Base-by-base conservation (phyloP, 2,329 filamentous ascomycete species). In the Fusarium falciforme region DNA sequence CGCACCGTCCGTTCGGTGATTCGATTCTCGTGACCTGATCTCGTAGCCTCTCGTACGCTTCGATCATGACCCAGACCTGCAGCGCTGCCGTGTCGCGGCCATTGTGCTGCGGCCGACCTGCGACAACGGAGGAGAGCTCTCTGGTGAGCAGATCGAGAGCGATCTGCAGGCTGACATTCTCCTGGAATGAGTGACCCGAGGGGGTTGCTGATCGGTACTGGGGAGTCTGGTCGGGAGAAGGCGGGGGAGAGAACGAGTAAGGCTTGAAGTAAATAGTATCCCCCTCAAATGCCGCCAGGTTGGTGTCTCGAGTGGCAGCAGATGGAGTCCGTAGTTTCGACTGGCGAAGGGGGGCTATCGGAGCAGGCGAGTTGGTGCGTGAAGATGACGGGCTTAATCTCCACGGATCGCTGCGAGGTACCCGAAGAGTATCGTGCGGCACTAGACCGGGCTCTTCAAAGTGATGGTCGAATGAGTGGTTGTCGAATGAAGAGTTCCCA, bases 1-100 rank as follows among this genome's bases (percentile, higher is more conserved):
- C 61, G 35, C 73, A 68, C 69, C 85, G 81, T 16, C 84, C 70
- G 2, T 83, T 78, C 1, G 72, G 72, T 35, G 79, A 70, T 65
- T 82, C 80, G 76, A 80, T 81, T 3, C 78, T 80, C 1, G 80
- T 75, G 0, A 89, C 76, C 73, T 84, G 84, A 49, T 89, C 85
- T 17, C 86, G 82, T 66, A 90, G 79, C 67, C 83, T 83, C 81
- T 90, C 88, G 74, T 90, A 90, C 4, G 88, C 88, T 73, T 89
- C 88, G 60, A 90, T 90, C 88, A 90, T 89, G 49, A 87, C 83
- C 85, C 86, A 87, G 20, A 89, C 78, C 75, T 90, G 88, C 44
- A 90, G 76, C 2, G 85, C 84, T 16, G 87, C 84, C 0, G 83
- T 82, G 38, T 85, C 82, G 4, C 72, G 42, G 65, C 78, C 17